Evolutionary conservation across 768 basidiomycete species (phyloP).

Genomic region (Suillus cothurnatus): DNA sequence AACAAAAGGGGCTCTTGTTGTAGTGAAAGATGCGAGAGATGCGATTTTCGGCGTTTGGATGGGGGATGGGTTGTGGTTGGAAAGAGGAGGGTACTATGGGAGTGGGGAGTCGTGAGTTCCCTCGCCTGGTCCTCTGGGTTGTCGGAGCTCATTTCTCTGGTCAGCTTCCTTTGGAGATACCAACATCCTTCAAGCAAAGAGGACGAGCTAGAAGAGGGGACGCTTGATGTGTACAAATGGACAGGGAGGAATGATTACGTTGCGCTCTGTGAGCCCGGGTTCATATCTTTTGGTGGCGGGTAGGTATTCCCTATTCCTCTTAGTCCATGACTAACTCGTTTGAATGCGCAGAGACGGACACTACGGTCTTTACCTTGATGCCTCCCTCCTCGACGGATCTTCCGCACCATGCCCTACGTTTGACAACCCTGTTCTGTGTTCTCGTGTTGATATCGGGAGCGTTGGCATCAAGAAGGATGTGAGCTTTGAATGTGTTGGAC

Average conservation of each 20-base stretch:
- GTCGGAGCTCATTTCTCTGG: background rate
- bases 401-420: conserved; percentile 87
- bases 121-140: background rate
- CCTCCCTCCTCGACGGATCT: conserved; percentile 78
- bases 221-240: conserved; percentile 71
- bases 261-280: conserved; percentile 78
- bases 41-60: conserved; percentile 82
- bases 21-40: conserved; percentile 64
- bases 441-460: conserved; percentile 19
- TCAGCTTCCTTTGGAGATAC: conserved; percentile 79
- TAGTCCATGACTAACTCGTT: background rate
- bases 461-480: conserved; percentile 45
- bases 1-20: conserved; percentile 56
- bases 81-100: conserved; percentile 77
- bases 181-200: conserved; percentile 26
- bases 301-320: conserved; percentile 39
- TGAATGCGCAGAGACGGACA: conserved; percentile 65
- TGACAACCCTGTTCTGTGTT: conserved; percentile 81
- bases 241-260: conserved; percentile 92
- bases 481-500: conserved; percentile 86
- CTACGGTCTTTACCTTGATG: conserved; percentile 89
- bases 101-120: conserved; percentile 78
- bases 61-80: conserved; percentile 66
- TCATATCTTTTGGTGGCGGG: conserved; percentile 93
- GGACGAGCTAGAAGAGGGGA: conserved; percentile 50